phyloP scores from a whole-genome alignment of 352 stramenopile species.

The Lagenidium giganteum region DNA sequence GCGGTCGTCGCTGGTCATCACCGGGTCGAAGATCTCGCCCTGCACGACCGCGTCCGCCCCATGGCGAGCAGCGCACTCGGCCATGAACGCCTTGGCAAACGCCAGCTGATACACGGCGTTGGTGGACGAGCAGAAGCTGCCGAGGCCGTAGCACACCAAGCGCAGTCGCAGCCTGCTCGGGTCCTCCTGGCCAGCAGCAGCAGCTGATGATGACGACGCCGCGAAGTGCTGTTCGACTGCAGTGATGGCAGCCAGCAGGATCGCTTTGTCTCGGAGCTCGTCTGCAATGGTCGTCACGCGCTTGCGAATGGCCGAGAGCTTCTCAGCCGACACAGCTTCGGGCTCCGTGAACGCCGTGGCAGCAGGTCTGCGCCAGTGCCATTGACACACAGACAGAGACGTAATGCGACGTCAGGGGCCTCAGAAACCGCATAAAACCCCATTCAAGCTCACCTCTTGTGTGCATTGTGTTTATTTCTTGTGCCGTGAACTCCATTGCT shows the following conservation, averaged over 20 bases:
- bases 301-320: constrained; percentile 28
- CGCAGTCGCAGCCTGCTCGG: constrained; percentile 7
- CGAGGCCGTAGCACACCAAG: constrained; percentile 66
- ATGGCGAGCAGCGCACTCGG: neutral
- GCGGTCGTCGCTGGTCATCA: constrained; percentile 73
- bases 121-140: constrained; percentile 64
- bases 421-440: too few relatives aligned
- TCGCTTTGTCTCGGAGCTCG: constrained; percentile 20
- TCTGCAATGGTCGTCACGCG: constrained; percentile 31
- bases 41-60: neutral
- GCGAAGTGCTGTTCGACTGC: constrained; percentile 27
- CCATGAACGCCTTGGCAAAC: constrained; percentile 42
- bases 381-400: too few relatives aligned
- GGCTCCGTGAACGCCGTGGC: too few relatives aligned
- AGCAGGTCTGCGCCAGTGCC: too few relatives aligned
- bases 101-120: constrained; percentile 79
- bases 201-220: too few relatives aligned
- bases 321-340: constrained; percentile 22
- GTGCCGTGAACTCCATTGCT: too few relatives aligned
- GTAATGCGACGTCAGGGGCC: too few relatives aligned
- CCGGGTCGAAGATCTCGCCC: constrained; percentile 62
- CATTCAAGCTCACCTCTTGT: too few relatives aligned
- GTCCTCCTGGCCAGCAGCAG: constrained; percentile 5
- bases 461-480: too few relatives aligned
- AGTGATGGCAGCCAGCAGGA: constrained; percentile 23